Evolutionary conservation across 169 alveolate genomes (phyloP), one percentile per base, ranked within the genome.

Genomic region (Cryptosporidium xiaoi): DNA sequence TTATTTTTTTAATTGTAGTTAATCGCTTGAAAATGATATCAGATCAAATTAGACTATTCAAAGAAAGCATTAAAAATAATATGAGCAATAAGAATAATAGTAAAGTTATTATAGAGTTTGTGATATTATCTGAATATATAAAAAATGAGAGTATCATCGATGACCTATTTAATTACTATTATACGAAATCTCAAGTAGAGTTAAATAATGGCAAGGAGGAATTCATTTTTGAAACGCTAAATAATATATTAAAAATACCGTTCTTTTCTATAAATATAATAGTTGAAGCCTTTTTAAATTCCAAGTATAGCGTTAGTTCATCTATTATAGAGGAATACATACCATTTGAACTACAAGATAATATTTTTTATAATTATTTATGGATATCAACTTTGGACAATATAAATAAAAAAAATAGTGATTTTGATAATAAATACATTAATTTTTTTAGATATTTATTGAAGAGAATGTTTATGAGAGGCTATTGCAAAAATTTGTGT

Each of bases 281-380:
- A 0, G 48, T 40, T 40, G 48, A 40, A 40, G 10, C 48, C 53
- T 40, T 40, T 40, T 40, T 8, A 6, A 40, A 40, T 40, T 40
- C 48, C 0, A 40, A 40, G 10, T 8, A 40, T 8, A 40, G 10
- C 10, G 48, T 40, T 3, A 40, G 48, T 40, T 8, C 48, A 40
- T 40, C 1, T 40, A n/a, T 55, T 16, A 40, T 69, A 2, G 65
- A 69, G 15, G 51, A 69, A 40, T 34, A 53, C n/a, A 56, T 69
- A 33, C 83, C 83, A 33, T 20, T n/a, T 27, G 83, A 69, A 40
- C 24, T 69, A 24, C 83, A 69, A 24, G 83, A 69, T 18, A 16
- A 40, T 48, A 51, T 1, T 33, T 69, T 51, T 64, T 69, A 51
- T 36, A 15, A 20, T 7, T 16, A 53, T 56, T 18, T 69, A 15